Percentiles rank a stretch among this genome's conserved stretches.
Evolutionary conservation across 768 basidiomycete species (phyloP).

Genomic region (Lactarius vividus): DNA sequence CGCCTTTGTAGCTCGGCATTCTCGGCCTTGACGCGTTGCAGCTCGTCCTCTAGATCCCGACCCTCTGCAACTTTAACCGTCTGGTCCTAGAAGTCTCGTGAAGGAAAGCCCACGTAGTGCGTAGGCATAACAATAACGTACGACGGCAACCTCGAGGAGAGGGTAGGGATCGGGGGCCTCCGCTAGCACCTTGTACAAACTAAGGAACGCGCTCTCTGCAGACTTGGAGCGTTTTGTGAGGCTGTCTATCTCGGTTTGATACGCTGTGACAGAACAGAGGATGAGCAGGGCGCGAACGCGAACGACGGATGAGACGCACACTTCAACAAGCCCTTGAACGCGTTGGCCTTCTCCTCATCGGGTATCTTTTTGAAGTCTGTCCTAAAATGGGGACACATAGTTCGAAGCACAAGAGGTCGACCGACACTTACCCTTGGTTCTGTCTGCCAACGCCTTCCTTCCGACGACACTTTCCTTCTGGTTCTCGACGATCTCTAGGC

Average conservation of each 20-base stretch:
- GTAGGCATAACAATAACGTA: slow-evolving; percentile 36
- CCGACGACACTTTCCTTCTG: slow-evolving; percentile 97
- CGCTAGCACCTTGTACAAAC: slow-evolving; percentile 92
- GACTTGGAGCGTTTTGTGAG: slow-evolving; percentile 90
- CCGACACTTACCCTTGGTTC: slow-evolving; percentile 80
- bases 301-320: slow-evolving; percentile 42
- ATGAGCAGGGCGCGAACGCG: slow-evolving; percentile 3
- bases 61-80: slow-evolving; percentile 87
- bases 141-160: slow-evolving; percentile 89
- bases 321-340: slow-evolving; percentile 90
- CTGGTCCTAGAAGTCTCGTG: slow-evolving; percentile 64
- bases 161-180: slow-evolving; percentile 99
- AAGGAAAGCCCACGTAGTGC: background rate
- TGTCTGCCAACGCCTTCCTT: slow-evolving; percentile 90
- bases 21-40: slow-evolving; percentile 73
- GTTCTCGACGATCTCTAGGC: slow-evolving; percentile 94
- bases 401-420: background rate
- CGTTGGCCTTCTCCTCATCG: slow-evolving; percentile 81
- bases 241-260: slow-evolving; percentile 94
- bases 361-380: slow-evolving; percentile 95
- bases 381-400: background rate
- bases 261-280: slow-evolving; percentile 49
- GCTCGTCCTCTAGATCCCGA: slow-evolving; percentile 67
- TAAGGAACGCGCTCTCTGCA: slow-evolving; percentile 95
- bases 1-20: slow-evolving; percentile 75